These are phyloP conservation scores for Arxiozyma heterogenica DNA, from an alignment of 1,139 yeast genomes.

Conservation along the genomic window DNA sequence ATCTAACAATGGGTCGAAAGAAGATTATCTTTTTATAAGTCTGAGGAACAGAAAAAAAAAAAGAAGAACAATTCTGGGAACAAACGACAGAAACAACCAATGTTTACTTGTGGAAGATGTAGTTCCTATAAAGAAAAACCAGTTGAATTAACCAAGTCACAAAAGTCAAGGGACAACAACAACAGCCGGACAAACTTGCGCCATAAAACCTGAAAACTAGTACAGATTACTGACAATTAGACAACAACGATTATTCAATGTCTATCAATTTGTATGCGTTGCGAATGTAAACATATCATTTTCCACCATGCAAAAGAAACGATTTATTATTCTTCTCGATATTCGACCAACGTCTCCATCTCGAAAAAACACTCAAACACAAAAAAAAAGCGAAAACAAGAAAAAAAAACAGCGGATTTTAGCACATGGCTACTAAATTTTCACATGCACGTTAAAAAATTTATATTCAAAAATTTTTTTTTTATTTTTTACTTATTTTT, in stretches of 20 bases:
- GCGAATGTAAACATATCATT: background rate
- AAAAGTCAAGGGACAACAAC: background rate
- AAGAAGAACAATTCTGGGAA: too few relatives aligned
- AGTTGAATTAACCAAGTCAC: background rate
- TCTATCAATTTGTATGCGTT: background rate
- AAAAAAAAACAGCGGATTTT: too few relatives aligned
- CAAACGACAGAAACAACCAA: too few relatives aligned
- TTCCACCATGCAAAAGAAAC: too few relatives aligned
- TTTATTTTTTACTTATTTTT: too few relatives aligned
- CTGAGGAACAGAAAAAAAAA: background rate
- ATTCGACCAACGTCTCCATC: too few relatives aligned
- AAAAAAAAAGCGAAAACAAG: too few relatives aligned
- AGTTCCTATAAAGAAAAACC: background rate
- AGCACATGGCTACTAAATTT: background rate
- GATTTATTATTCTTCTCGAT: too few relatives aligned
- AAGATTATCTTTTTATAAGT: background rate
- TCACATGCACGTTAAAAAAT: background rate
- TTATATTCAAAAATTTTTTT: background rate
- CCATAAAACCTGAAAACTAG: background rate
- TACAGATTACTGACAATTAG: too few relatives aligned
- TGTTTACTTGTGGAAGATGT: background rate
- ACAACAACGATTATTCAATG: background rate
- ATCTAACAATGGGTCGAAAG: background rate
- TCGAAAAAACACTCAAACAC: too few relatives aligned
- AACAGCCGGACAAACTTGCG: background rate